Base-by-base conservation (phyloP, 208 protist genomes). In the Acanthamoeba lugdunensis region DNA sequence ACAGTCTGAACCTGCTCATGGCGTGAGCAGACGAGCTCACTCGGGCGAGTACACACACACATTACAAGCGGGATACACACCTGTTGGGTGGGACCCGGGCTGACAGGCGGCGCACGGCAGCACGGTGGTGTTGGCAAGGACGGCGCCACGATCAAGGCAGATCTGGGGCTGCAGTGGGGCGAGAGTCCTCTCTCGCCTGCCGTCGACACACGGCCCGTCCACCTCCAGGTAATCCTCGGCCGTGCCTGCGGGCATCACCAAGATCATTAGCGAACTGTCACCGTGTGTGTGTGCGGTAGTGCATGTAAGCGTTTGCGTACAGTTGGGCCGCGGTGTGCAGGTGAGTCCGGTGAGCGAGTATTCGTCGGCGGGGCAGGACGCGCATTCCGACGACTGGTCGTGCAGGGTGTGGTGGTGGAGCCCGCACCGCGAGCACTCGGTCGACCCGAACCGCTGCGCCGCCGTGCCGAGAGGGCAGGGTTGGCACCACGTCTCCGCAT, bases 401-500 rank as follows among this genome's bases (percentile, higher is more conserved):
- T 23, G 37, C 25, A 21, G 41, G 4, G 75, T 56, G 75, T 82
- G 48, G 41, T 54, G 75, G 41, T 82, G 21, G 25, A 82, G 23
- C 25, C 13, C 13, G 23, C 75, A 82, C 1, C 75, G 75, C 18
- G 41, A 23, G 48, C 75, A 82, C 37, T n/a, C 41, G 21, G 14
- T n/a, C 37, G 75, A n/a, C 0, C 75, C 75, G 75, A 82, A 82
- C 14, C 41, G 33, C 41, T 30, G 56, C 2, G 84, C 52, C 3
- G 61, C n/a, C 7, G 54, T 69, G 54, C 84, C 84, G 25, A 5
- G 13, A 7, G 61, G 84, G 54, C 84, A 90, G 21, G 84, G 18
- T 2, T 4, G 28, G 54, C 84, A 90, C 56, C 56, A 90, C 61
- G 84, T 90, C 13, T 63, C 50, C 28, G 84, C 84, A 67, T 90